phyloP scores from a whole-genome alignment of 2,329 filamentous ascomycete species.

The Lachnellula suecica region DNA sequence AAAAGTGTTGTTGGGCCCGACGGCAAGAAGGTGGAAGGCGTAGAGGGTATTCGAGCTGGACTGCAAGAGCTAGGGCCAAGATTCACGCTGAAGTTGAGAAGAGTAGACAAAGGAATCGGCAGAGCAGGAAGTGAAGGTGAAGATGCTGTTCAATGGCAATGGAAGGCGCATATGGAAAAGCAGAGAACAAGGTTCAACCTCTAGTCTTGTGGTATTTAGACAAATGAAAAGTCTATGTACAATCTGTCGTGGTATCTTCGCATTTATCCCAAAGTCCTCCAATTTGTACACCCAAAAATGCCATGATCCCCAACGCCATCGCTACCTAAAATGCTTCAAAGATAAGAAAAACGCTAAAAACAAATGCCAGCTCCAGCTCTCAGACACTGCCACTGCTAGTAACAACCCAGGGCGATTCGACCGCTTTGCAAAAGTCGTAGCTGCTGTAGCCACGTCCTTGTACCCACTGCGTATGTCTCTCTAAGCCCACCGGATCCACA shows the following conservation, averaged over 20 bases:
- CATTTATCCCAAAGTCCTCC: neutral
- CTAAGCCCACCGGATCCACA: constrained; percentile 17
- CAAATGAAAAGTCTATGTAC: neutral
- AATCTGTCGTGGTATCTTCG: neutral
- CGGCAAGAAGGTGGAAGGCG: constrained; percentile 79
- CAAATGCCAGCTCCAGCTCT: too few relatives aligned
- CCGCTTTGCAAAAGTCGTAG: constrained; percentile 24
- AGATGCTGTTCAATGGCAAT: constrained; percentile 71
- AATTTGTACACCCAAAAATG: neutral
- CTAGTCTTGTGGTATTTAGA: constrained; percentile 44
- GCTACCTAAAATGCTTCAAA: neutral
- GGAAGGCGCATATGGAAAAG: constrained; percentile 96
- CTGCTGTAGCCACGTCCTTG: constrained; percentile 24
- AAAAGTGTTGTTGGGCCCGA: constrained; percentile 82
- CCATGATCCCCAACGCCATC: neutral
- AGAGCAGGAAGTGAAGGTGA: constrained; percentile 59
- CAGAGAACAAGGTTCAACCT: constrained; percentile 90
- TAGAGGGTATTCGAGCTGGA: constrained; percentile 81
- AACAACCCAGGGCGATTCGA: neutral
- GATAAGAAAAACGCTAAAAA: too few relatives aligned
- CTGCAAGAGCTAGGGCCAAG: constrained; percentile 87
- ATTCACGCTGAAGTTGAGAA: constrained; percentile 82
- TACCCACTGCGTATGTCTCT: constrained; percentile 24
- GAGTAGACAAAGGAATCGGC: constrained; percentile 86
- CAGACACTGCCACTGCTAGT: neutral